Percentiles rank a stretch among this genome's conserved stretches.
Conservation (phyloP, 345 rosid genomes). For the Rhodomyrtus tomentosa region DNA sequence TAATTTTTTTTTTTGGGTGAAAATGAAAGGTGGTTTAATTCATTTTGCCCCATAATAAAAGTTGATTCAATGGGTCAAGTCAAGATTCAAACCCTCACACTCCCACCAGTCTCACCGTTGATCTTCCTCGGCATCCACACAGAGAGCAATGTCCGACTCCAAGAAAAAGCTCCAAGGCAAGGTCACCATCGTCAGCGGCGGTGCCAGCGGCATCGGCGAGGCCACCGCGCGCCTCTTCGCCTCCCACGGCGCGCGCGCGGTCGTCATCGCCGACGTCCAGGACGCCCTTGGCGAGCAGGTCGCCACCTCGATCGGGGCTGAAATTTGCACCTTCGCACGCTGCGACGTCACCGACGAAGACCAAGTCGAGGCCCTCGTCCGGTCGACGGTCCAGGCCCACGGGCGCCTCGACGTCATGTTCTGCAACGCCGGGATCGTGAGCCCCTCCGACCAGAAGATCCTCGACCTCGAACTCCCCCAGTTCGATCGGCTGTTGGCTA, state of each 20-base stretch:
- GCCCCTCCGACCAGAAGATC: conserved; percentile 1
- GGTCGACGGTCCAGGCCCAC: conserved; percentile 1
- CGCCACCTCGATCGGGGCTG: conserved; percentile 5
- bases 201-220: conserved; percentile 14
- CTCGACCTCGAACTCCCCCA: conserved; percentile 6
- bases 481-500: conserved; percentile 4
- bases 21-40: too few relatives aligned
- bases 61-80: too few relatives aligned
- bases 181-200: conserved; percentile 9
- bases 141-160: not conserved
- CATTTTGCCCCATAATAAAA: too few relatives aligned
- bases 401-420: conserved; percentile 25
- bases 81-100: too few relatives aligned
- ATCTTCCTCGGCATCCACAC: not conserved
- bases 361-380: conserved; percentile 7
- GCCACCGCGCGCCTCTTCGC: conserved; percentile 6
- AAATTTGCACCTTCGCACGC: not conserved
- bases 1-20: too few relatives aligned
- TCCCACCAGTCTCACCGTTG: too few relatives aligned
- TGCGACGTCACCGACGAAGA: conserved; percentile 18
- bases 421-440: conserved; percentile 22
- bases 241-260: not conserved
- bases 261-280: conserved; percentile 10
- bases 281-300: conserved; percentile 8
- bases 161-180: conserved; percentile 5